These are phyloP conservation scores for Termitomyces sp. DNA, from an alignment of 768 basidiomycete genomes.

Conservation along the genomic window DNA sequence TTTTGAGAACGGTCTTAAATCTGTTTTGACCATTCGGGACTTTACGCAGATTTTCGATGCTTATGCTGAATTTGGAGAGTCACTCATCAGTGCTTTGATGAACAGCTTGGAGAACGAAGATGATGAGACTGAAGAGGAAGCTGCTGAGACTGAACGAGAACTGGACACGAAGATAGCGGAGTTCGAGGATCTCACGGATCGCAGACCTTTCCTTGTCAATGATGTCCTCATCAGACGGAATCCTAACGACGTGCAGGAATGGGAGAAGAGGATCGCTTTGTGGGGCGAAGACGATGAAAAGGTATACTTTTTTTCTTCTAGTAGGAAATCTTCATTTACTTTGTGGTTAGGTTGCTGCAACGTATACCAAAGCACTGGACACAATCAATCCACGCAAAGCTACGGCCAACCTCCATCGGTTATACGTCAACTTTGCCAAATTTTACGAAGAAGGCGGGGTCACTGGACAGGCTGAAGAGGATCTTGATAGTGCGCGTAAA, in stretches of 20 bases:
- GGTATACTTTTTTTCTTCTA: conserved; percentile 35
- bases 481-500: conserved; percentile 83
- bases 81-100: conserved; percentile 87
- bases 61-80: conserved; percentile 91
- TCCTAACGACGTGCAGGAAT: conserved; percentile 97
- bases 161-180: conserved; percentile 86
- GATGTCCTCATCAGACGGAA: conserved; percentile 91
- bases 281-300: conserved; percentile 94
- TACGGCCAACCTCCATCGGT: conserved; percentile 81
- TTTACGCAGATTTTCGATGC: conserved; percentile 98
- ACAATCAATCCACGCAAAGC: conserved; percentile 87
- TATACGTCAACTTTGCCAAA: conserved; percentile 94
- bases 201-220: conserved; percentile 93
- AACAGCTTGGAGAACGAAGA: conserved; percentile 72
- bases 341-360: conserved; percentile 72
- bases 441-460: conserved; percentile 97
- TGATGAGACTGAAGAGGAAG: conserved; percentile 61
- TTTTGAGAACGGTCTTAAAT: conserved; percentile 82
- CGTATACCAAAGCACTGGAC: conserved; percentile 85
- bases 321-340: neutral
- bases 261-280: conserved; percentile 95
- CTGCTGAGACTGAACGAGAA: conserved; percentile 74
- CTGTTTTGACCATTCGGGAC: conserved; percentile 89
- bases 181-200: conserved; percentile 92
- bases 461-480: conserved; percentile 70